Percentiles rank a stretch among this genome's conserved stretches.
Conservation (phyloP, 768 basidiomycete species). For the Boletus patriciae region DNA sequence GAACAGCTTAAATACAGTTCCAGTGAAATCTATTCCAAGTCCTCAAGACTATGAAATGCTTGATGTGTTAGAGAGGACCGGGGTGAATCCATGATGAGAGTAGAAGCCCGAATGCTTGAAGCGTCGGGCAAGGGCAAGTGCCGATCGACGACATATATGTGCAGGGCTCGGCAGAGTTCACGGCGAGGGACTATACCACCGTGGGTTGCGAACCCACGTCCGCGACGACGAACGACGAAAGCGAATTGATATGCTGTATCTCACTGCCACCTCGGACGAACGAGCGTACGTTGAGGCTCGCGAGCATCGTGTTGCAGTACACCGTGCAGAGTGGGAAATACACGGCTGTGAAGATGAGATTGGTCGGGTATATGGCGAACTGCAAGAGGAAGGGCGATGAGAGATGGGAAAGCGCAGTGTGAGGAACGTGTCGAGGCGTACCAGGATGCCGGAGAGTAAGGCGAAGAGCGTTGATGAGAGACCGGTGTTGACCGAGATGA, state of each 20-base stretch:
- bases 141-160: background rate
- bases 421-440: conserved; percentile 3
- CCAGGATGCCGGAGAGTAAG: conserved; percentile 21
- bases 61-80: too few relatives aligned
- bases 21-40: too few relatives aligned
- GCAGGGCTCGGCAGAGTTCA: too few relatives aligned
- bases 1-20: too few relatives aligned
- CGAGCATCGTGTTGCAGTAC: conserved; percentile 36
- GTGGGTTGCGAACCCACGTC: background rate
- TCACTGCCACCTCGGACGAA: conserved; percentile 12
- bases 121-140: too few relatives aligned
- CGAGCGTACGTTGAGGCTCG: conserved; percentile 31
- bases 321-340: conserved; percentile 34
- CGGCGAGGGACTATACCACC: background rate
- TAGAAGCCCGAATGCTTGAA: too few relatives aligned
- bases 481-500: conserved; percentile 27
- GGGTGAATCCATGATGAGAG: too few relatives aligned
- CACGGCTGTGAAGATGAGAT: conserved; percentile 23
- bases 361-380: conserved; percentile 24
- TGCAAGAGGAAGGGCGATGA: background rate
- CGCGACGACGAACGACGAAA: background rate
- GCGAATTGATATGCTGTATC: background rate
- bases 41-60: too few relatives aligned
- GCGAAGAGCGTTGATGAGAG: conserved; percentile 26
- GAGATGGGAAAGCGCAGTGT: background rate